These are phyloP conservation scores for Thelonectria olida DNA, from an alignment of 2,329 filamentous ascomycete genomes.

Conservation along the genomic window DNA sequence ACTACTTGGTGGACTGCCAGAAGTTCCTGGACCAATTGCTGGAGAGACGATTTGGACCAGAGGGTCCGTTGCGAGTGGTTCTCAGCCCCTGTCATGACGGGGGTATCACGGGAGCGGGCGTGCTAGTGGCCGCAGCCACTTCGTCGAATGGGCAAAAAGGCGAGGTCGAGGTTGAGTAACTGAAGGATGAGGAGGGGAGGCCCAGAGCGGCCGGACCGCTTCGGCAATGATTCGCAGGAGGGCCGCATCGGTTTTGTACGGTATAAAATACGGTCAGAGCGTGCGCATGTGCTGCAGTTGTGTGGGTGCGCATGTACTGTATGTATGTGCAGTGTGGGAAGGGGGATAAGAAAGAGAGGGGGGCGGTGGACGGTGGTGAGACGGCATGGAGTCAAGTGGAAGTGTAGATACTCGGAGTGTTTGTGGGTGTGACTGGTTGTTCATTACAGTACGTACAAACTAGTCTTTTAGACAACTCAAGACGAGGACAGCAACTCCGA, in stretches of 20 bases:
- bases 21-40: slow-evolving; percentile 69
- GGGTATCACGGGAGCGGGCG: slow-evolving; percentile 69
- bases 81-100: slow-evolving; percentile 68
- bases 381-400: neutral
- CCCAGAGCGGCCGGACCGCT: slow-evolving; percentile 32
- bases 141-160: slow-evolving; percentile 48
- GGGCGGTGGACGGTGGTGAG: neutral
- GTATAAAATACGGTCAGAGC: neutral
- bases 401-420: neutral
- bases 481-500: neutral
- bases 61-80: slow-evolving; percentile 54
- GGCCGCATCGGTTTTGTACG: slow-evolving; percentile 14
- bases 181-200: neutral
- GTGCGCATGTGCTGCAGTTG: neutral
- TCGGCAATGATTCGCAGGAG: slow-evolving; percentile 35
- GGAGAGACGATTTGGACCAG: slow-evolving; percentile 36
- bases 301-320: neutral
- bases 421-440: neutral
- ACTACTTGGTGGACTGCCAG: slow-evolving; percentile 77
- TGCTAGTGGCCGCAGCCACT: slow-evolving; percentile 61
- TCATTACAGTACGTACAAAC: neutral
- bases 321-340: neutral
- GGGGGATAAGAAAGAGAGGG: neutral
- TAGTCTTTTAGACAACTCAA: neutral
- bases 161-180: slow-evolving; percentile 34